Percentiles rank a stretch among this genome's conserved stretches.
phyloP scores from a whole-genome alignment of 495 filamentous ascomycete species.

The Hypoxylon perforatum region DNA sequence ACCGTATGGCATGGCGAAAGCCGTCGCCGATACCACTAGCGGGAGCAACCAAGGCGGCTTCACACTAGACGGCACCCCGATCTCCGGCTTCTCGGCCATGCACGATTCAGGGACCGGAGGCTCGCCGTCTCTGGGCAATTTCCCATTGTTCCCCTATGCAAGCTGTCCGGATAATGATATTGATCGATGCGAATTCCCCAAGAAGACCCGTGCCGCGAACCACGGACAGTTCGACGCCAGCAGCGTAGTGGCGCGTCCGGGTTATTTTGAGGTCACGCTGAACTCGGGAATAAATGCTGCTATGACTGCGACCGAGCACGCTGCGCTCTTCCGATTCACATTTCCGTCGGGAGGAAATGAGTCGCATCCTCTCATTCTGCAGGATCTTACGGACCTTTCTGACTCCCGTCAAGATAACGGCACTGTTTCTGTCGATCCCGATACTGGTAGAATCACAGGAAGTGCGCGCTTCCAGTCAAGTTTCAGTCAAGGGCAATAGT shows the following conservation, averaged over 20 bases:
- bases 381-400: conserved; percentile 75
- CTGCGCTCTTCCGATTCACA: conserved; percentile 75
- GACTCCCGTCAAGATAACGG: conserved; percentile 71
- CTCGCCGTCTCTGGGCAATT: conserved; percentile 76
- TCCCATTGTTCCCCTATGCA: conserved; percentile 75
- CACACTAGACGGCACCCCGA: conserved; percentile 67
- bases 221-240: conserved; percentile 57
- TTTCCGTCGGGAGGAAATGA: conserved; percentile 63
- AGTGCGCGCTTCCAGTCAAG: conserved; percentile 74
- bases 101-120: conserved; percentile 82
- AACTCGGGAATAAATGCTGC: conserved; percentile 69
- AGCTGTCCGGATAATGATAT: conserved; percentile 73
- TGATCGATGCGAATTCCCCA: conserved; percentile 71
- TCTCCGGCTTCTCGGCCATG: conserved; percentile 74
- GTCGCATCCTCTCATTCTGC: conserved; percentile 68
- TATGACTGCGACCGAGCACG: conserved; percentile 74
- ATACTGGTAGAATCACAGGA: conserved; percentile 71
- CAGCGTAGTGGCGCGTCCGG: conserved; percentile 69
- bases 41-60: conserved; percentile 78
- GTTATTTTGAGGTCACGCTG: conserved; percentile 73
- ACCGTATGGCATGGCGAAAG: conserved; percentile 82
- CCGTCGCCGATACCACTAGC: conserved; percentile 74
- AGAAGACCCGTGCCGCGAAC: conserved; percentile 47
- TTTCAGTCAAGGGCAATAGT: conserved; percentile 73
- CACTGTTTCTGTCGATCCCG: conserved; percentile 62